Percentiles rank a stretch among this genome's conserved stretches.
Evolutionary conservation across 305 asterid genomes (phyloP).

Genomic region (Solanum hybrid): DNA sequence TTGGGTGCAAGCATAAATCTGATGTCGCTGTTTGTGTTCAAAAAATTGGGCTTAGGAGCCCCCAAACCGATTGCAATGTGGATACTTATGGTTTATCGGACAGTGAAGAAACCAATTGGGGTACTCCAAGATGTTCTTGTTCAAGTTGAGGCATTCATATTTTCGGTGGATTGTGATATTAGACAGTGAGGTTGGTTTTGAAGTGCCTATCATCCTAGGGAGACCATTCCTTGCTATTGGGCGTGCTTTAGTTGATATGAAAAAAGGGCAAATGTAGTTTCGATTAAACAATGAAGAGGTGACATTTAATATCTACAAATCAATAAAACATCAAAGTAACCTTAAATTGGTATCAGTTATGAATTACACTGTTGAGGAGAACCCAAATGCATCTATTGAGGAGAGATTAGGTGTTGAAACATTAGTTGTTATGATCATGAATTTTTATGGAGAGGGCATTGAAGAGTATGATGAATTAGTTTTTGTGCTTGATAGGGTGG

Average conservation of each 20-base stretch:
- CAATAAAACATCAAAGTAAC: neutral
- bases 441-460: neutral
- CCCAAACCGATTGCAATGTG: neutral
- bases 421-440: neutral
- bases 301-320: too few relatives aligned
- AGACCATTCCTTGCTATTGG: too few relatives aligned
- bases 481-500: rapidly evolving
- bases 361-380: too few relatives aligned
- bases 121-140: too few relatives aligned
- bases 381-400: too few relatives aligned
- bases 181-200: too few relatives aligned
- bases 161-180: too few relatives aligned
- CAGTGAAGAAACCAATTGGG: too few relatives aligned
- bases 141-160: too few relatives aligned
- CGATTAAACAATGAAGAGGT: neutral
- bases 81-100: neutral
- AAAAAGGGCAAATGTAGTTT: too few relatives aligned
- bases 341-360: neutral
- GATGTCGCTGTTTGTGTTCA: neutral
- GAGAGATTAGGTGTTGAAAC: neutral
- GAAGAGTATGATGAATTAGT: neutral
- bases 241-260: too few relatives aligned
- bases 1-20: neutral
- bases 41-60: neutral
- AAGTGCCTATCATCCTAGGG: too few relatives aligned